Conservation (phyloP, 2,329 filamentous ascomycete genomes). For the Aspergillus candidus region DNA sequence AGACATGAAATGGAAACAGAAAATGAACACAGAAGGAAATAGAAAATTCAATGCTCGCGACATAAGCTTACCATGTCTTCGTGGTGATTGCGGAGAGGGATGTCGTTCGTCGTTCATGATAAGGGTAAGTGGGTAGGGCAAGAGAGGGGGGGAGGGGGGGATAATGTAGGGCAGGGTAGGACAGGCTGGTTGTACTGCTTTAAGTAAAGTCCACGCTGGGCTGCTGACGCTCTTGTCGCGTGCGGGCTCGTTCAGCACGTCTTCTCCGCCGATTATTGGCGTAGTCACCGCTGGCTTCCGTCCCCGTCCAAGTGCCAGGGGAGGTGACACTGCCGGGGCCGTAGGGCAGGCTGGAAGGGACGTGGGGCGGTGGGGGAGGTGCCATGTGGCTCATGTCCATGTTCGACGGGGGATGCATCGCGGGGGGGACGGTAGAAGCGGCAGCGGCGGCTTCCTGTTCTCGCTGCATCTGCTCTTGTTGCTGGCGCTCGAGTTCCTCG, state of each 20-base stretch:
- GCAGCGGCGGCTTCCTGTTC: constrained; percentile 30
- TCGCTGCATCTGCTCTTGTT: constrained; percentile 39
- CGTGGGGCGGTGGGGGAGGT: constrained; percentile 31
- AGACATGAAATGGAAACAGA: neutral
- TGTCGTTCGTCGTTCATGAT: too few species aligned
- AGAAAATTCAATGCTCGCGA: neutral
- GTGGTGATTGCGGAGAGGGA: neutral
- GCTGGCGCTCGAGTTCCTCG: constrained; percentile 43
- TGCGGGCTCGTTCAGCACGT: constrained; percentile 47
- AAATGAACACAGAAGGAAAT: too few species aligned
- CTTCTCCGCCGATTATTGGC: constrained; percentile 49
- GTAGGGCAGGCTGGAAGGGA: constrained; percentile 36
- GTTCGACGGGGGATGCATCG: constrained; percentile 20
- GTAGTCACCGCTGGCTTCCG: constrained; percentile 46
- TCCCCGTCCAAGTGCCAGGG: constrained; percentile 41
- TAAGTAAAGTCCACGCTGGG: constrained; percentile 46
- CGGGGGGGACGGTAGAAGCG: constrained; percentile 18
- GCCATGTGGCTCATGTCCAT: constrained; percentile 19
- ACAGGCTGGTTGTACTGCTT: constrained; percentile 6
- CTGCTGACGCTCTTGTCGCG: constrained; percentile 40
- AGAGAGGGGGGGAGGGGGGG: too few species aligned
- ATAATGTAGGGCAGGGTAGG: too few species aligned
- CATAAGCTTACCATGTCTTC: neutral
- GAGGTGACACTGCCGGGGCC: constrained; percentile 37
- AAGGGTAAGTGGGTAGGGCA: too few species aligned